Conservation (phyloP, 176 grass and related monocot genomes). For the Phoenix dactylifera region DNA sequence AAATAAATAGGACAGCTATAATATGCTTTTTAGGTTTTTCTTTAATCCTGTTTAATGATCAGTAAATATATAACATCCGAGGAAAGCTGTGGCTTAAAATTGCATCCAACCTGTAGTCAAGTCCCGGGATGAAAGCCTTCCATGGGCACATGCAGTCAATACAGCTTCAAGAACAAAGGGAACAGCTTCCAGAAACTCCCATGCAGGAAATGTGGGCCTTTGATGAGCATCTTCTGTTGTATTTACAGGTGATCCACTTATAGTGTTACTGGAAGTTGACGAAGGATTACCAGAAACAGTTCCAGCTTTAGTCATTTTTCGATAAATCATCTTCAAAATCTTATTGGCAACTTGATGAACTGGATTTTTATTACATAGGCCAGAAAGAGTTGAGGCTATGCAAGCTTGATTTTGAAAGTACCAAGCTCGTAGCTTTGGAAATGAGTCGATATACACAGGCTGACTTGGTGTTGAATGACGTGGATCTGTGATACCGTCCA, state of each 20-base stretch:
- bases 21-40: too few species aligned
- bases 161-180: conserved; percentile 95
- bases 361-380: conserved; percentile 70
- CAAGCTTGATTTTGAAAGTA: conserved; percentile 98
- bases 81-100: background rate
- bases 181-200: conserved; percentile 95
- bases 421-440: conserved; percentile 88
- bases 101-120: conserved; percentile 69
- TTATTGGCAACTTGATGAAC: conserved; percentile 90
- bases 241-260: conserved; percentile 58
- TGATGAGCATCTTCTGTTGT: conserved; percentile 58
- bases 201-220: conserved; percentile 72
- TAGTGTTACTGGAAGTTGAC: conserved; percentile 64
- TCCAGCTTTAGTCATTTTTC: conserved; percentile 63
- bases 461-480: conserved; percentile 36
- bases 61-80: too few species aligned
- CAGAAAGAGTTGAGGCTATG: conserved; percentile 91
- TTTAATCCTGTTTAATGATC: too few species aligned
- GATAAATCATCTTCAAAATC: conserved; percentile 92
- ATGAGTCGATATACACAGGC: conserved; percentile 83
- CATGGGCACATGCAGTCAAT: conserved; percentile 94
- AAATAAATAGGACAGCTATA: too few species aligned
- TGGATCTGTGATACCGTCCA: conserved; percentile 21
- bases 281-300: conserved; percentile 40
- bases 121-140: conserved; percentile 76